phyloP scores from a whole-genome alignment of 1,284 basidiomycete genomes.

The Rhodotorula sp. region DNA sequence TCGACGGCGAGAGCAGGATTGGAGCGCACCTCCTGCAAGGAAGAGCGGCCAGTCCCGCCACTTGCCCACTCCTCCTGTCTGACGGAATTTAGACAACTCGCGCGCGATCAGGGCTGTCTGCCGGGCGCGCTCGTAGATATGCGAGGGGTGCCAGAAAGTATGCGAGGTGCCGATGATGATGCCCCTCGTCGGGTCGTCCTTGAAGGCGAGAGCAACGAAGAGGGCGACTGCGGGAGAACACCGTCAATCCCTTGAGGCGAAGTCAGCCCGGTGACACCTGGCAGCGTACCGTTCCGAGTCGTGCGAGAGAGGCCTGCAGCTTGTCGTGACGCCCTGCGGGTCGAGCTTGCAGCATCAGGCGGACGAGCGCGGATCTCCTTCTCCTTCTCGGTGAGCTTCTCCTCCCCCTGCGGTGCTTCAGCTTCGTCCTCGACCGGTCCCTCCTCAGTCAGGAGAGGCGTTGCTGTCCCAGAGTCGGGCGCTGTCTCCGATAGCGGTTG shows the following conservation, averaged over 20 bases:
- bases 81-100: slow-evolving; percentile 61
- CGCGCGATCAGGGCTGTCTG: slow-evolving; percentile 61
- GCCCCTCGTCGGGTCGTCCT: slow-evolving; percentile 47
- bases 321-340: background rate
- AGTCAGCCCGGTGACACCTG: no score
- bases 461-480: background rate
- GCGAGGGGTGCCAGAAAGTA: slow-evolving; percentile 82
- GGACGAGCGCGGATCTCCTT: slow-evolving; percentile 24
- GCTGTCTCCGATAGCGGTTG: background rate
- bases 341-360: slow-evolving; percentile 19
- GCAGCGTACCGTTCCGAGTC: slow-evolving; percentile 62
- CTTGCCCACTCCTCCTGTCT: slow-evolving; percentile 49
- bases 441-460: background rate
- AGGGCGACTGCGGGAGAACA: slow-evolving; percentile 55
- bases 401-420: background rate
- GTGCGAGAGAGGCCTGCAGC: slow-evolving; percentile 27
- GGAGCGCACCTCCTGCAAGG: slow-evolving; percentile 72
- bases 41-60: slow-evolving; percentile 69
- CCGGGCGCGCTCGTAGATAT: slow-evolving; percentile 75
- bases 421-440: background rate
- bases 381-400: slow-evolving; percentile 14
- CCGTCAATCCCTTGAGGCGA: no score
- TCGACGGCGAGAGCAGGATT: background rate
- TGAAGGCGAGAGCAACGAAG: slow-evolving; percentile 63
- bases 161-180: slow-evolving; percentile 78